phyloP scores from a whole-genome alignment of 768 basidiomycete genomes.

The Lepiota venenata region DNA sequence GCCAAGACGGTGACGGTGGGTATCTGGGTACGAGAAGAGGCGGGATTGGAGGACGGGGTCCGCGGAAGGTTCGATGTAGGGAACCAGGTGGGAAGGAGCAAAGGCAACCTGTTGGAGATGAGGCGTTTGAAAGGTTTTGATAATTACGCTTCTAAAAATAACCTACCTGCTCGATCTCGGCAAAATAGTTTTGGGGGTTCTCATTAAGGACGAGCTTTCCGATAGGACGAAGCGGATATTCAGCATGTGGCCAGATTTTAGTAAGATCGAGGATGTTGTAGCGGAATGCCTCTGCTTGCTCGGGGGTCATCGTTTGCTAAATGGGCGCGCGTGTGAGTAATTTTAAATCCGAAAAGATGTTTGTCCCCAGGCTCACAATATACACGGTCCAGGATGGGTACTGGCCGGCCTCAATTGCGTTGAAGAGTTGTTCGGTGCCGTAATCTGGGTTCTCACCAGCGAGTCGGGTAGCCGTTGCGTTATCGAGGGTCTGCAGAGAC shows the following conservation, averaged over 20 bases:
- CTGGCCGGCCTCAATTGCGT: slow-evolving; percentile 77
- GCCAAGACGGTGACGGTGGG: slow-evolving; percentile 83
- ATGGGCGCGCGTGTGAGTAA: slow-evolving; percentile 5
- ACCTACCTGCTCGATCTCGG: slow-evolving; percentile 88
- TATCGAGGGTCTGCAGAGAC: slow-evolving; percentile 58
- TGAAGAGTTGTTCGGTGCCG: slow-evolving; percentile 72
- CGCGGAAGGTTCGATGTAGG: slow-evolving; percentile 85
- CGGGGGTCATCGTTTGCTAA: slow-evolving; percentile 89
- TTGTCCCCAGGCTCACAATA: slow-evolving; percentile 45
- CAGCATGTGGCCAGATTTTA: slow-evolving; percentile 86
- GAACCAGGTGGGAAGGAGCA: slow-evolving; percentile 83
- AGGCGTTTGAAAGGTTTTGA: slow-evolving; percentile 25
- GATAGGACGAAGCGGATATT: slow-evolving; percentile 85
- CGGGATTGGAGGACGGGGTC: slow-evolving; percentile 95
- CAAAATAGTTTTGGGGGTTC: slow-evolving; percentile 85
- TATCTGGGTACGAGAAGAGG: slow-evolving; percentile 92
- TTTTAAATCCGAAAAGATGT: not conserved
- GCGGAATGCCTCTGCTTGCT: slow-evolving; percentile 87
- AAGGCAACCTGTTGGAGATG: slow-evolving; percentile 49
- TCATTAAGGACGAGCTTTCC: slow-evolving; percentile 83
- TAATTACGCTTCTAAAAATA: slow-evolving; percentile 3
- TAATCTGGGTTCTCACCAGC: slow-evolving; percentile 83
- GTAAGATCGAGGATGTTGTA: slow-evolving; percentile 92
- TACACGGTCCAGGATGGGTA: slow-evolving; percentile 89
- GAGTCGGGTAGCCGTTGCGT: slow-evolving; percentile 59